Base-by-base conservation (phyloP, 352 stramenopile species). In the Globisporangium abappressorium region DNA sequence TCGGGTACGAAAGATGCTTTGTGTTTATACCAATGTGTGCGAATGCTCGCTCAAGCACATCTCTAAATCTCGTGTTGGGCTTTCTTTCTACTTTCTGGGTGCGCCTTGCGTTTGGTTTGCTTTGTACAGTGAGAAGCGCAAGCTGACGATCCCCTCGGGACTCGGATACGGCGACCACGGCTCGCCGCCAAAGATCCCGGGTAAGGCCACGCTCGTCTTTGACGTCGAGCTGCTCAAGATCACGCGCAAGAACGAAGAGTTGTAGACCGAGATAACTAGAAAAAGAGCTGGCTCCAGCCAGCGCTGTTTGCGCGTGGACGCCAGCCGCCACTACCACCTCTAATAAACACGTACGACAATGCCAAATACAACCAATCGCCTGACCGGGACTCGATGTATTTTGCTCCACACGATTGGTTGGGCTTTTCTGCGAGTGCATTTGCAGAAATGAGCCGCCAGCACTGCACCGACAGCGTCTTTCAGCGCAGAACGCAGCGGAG, bases 191-290 rank as follows among this genome's bases (percentile, higher is more conserved):
- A 97, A 95, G 77, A 99, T 99, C 75, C 91, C 90, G 18, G 94
- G 79, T 65, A 93, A 94, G 70, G 91, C 95, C 15, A 97, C 95
- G 57, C 85, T 99, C 38, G 90, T 99, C 43, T 99, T 99, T 76
- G 91, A 95, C 69, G 96, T 99, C 61, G 97, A 99, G 83, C 91
- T 99, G 67, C 81, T 99, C 64, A 86, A 98, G 70, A 98, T 99
- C 74, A 93, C 88, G 76, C 82, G 84, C 75, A 73, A 81, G 5
- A 82, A 63, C 63, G 71, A 82, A 28, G 86, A 93, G 62, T 72
- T 94, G 11, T 85, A 83, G 43, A 33, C 30, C 30, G 5, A 33
- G 30, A 33, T 33, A 33, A 33, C 30, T 33, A 33, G 30, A 33
- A 33, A 33, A 6, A 33, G 30, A 33, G 30, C 30, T 33, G 30